Percentiles rank a stretch among this genome's conserved stretches.
phyloP scores from a whole-genome alignment of 805 yeast species.

The Saccharomycopsis guyanensis region DNA sequence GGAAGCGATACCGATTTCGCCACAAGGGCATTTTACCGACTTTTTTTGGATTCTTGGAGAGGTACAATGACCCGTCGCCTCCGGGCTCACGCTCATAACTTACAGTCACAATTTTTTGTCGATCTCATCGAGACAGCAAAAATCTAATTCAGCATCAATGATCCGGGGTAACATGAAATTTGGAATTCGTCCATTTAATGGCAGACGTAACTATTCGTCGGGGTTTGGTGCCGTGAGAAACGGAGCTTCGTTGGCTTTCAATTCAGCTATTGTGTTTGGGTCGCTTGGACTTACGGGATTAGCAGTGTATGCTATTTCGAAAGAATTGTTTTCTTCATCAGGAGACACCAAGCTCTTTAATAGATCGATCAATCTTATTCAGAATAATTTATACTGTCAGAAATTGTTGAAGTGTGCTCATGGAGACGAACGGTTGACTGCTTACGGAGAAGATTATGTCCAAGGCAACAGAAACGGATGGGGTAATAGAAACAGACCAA shows the following conservation, averaged over 20 bases:
- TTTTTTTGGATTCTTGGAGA: neutral
- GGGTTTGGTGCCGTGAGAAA: conserved; percentile 3
- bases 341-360: conserved; percentile 90
- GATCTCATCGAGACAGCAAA: neutral
- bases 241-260: conserved; percentile 12
- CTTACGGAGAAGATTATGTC: conserved; percentile 61
- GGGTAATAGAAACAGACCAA: conserved; percentile 84
- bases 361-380: conserved; percentile 71
- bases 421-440: conserved; percentile 53
- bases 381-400: conserved; percentile 56
- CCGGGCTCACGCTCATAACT: too few species aligned
- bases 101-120: neutral
- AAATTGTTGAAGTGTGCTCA: conserved; percentile 44
- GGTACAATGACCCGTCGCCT: too few species aligned
- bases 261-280: conserved; percentile 46
- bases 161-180: neutral
- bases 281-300: conserved; percentile 62
- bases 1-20: conserved; percentile 23
- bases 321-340: conserved; percentile 78
- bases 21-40: conserved; percentile 15
- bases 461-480: conserved; percentile 30
- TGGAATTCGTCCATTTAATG: neutral
- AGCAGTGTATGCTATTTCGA: conserved; percentile 65
- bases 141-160: neutral
- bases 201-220: neutral